Percentiles rank a stretch among this genome's conserved stretches.
Evolutionary conservation across 2,329 filamentous ascomycete species (phyloP).

Genomic region (Ceratocystis eucalypticola): DNA sequence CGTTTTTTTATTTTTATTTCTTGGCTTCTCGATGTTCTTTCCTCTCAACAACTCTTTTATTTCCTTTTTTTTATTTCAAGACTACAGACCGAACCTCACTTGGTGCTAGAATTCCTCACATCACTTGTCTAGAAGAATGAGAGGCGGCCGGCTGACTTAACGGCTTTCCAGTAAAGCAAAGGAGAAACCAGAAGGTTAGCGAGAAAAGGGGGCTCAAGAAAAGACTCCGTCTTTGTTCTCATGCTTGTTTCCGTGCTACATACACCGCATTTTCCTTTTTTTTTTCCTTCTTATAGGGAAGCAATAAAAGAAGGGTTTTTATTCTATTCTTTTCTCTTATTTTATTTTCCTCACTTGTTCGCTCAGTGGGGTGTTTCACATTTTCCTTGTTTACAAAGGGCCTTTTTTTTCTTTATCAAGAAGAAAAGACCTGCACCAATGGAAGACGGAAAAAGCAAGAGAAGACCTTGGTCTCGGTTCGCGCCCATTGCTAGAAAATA

Average conservation of each 20-base stretch:
- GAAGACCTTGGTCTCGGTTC: background rate
- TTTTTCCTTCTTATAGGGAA: background rate
- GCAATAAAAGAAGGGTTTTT: background rate
- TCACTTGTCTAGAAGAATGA: too few species aligned
- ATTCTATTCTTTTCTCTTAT: background rate
- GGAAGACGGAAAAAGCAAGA: background rate
- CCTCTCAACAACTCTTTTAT: background rate
- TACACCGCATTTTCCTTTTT: background rate
- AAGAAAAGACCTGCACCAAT: background rate
- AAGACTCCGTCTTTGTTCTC: background rate
- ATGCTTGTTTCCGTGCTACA: background rate
- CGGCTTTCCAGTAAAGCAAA: background rate
- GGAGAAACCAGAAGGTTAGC: background rate
- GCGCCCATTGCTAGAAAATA: background rate
- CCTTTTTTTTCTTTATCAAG: slow-evolving; percentile 9
- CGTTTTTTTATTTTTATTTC: slow-evolving; percentile 1
- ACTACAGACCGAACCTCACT: background rate
- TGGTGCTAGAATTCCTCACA: background rate
- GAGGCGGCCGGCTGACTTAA: too few species aligned
- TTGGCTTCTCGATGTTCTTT: background rate
- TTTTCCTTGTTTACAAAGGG: background rate
- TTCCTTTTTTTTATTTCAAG: background rate
- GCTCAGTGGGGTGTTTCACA: background rate
- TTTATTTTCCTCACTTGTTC: background rate
- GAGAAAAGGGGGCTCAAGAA: background rate